Evolutionary conservation across 345 rosid species (phyloP), one percentile per base, ranked within the genome.

Genomic region (Populus nigra): DNA sequence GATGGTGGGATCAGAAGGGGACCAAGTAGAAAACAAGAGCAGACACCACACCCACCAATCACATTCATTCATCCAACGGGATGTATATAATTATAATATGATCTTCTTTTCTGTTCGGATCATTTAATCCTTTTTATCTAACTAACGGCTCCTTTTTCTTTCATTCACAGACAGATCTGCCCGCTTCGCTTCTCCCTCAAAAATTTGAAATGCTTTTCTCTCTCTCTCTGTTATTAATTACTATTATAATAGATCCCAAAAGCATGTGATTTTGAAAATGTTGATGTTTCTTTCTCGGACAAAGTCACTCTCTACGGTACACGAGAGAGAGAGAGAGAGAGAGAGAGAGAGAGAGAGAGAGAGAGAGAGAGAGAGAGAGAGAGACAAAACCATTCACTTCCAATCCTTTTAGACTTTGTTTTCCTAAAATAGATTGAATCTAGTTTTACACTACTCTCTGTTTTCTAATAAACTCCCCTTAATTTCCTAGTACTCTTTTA

Each of bases 201-300:
- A 39, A 39, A 39, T 39, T 39, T 39, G 43, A 39, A 39, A 20
- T 20, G 63, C 66, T 53, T 18, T 55, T 33, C 61, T 22, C 71
- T 74, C 68, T 84, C 73, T 79, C 81, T 41, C 45, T 41, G 45
- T 10, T 47, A 13, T 13, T 47, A 13, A 29, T 45, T 10, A 39
- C 63, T 50, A 13, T 33, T 78, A 61, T 61, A 38, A 49, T 35
- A 45, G 43, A n/a, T 57, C 63, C 68, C 35, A 68, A 65, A 76
- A 39, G 55, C 43, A 36, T 5, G 5, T 17, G 33, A 66, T 70
- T 87, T 87, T 83, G 57, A 82, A 83, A 74, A 76, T 75, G 73
- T 53, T 43, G 12, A 8, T 9, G 29, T n/a, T n/a, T 57, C 63
- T 57, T 72, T 77, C 84, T 83, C 47, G 88, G 72, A 67, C 73